Evolutionary conservation across 805 yeast species (phyloP).

Genomic region (Lachancea sp.): DNA sequence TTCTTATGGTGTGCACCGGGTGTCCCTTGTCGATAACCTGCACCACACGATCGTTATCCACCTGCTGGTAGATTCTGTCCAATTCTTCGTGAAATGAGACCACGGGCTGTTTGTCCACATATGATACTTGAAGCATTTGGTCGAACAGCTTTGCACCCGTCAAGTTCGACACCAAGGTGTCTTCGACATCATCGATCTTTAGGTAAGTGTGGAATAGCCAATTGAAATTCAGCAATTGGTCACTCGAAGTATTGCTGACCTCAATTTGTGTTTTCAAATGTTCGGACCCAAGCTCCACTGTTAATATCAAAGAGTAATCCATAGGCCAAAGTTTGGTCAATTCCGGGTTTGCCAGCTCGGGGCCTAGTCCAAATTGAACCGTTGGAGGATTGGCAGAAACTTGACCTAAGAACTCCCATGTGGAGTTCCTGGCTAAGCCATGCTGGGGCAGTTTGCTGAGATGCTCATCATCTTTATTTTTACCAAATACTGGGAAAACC

Average conservation of each 20-base stretch:
- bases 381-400: slow-evolving; percentile 62
- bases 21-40: slow-evolving; percentile 68
- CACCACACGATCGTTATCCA: slow-evolving; percentile 46
- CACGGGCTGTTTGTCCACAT: slow-evolving; percentile 69
- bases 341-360: slow-evolving; percentile 68
- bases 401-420: slow-evolving; percentile 94
- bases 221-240: slow-evolving; percentile 67
- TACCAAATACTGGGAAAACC: slow-evolving; percentile 93
- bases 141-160: slow-evolving; percentile 69
- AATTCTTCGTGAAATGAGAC: slow-evolving; percentile 68
- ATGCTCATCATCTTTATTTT: slow-evolving; percentile 48
- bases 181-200: slow-evolving; percentile 68
- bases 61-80: slow-evolving; percentile 74
- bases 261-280: slow-evolving; percentile 63
- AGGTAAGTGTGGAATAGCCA: slow-evolving; percentile 94
- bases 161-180: slow-evolving; percentile 69
- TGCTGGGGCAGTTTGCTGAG: slow-evolving; percentile 81
- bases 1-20: slow-evolving; percentile 59
- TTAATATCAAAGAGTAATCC: slow-evolving; percentile 72
- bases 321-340: slow-evolving; percentile 52
- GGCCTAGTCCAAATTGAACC: slow-evolving; percentile 85
- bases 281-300: slow-evolving; percentile 55
- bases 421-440: slow-evolving; percentile 86
- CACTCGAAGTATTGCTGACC: slow-evolving; percentile 59
- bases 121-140: slow-evolving; percentile 59